Evolutionary conservation across 1,139 yeast species (phyloP), one percentile per base, ranked within the genome.

Genomic region (Saccharomycopsis hybrid): DNA sequence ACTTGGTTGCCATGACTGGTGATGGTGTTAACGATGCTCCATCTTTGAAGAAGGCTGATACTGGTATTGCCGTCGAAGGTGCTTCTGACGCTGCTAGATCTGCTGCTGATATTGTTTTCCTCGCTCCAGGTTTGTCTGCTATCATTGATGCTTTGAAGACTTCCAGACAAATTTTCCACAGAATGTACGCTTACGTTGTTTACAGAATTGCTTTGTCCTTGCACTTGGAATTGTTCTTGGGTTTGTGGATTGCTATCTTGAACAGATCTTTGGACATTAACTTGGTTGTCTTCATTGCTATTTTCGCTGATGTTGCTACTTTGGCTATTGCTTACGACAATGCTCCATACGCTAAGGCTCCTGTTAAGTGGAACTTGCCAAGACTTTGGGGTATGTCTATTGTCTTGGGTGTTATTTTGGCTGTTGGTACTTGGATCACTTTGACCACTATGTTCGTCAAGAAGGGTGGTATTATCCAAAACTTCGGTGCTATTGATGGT

Each of bases 341-440:
- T 64, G 98, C 98, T 74, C 98, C 97, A 67, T 92, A 78, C 78
- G 94, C 92, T 71, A 95, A 88, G 71, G 76, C 77, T 67, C 98
- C 98, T 64, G 97, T 92, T 67, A 92, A 92, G 76, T 92, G 98
- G 98, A 90, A 92, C 83, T 76, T 90, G 68, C 95, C 95, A 73
- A 85, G 95, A 82, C 77, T 87, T 72, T 87, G 96, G 96, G 95
- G 94, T 80, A 85, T 87, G 92, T 85, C 95, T 62, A 78, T 86
- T 63, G 67, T 86, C 63, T 76, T 87, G 71, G 96, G 96, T 71
- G 61, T 77, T 51, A 77, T 87, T 58, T 78, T 87, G 69, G 95
- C 95, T 67, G 61, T 85, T 62, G 95, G 95, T 78, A 77, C 95
- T 60, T 87, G 96, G 96, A 84, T 87, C 65, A 81, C 92, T 64